Evolutionary conservation across 1,284 basidiomycete genomes (phyloP).

Genomic region (Malassezia japonica): DNA sequence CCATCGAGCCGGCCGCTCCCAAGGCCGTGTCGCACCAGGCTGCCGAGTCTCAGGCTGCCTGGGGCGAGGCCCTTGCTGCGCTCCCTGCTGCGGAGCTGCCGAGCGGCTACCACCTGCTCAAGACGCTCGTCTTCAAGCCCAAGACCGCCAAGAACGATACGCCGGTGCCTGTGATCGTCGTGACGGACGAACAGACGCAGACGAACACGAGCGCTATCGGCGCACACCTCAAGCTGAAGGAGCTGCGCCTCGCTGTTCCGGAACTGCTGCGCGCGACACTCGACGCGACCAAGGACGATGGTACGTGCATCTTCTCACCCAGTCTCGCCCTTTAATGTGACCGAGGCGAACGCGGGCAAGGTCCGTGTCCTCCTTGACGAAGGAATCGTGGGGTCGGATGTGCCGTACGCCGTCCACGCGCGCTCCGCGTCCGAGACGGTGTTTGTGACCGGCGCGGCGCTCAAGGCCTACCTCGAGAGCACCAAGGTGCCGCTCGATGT

Average conservation of each 20-base stretch:
- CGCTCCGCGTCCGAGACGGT: constrained; percentile 37
- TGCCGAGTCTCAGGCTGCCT: constrained; percentile 5
- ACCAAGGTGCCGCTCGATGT: constrained; percentile 37
- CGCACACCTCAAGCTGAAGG: constrained; percentile 77
- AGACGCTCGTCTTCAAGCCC: constrained; percentile 78
- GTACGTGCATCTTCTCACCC: constrained; percentile 52
- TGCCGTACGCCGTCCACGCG: constrained; percentile 36
- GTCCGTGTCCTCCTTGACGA: constrained; percentile 34
- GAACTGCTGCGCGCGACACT: constrained; percentile 81
- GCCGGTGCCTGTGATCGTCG: constrained; percentile 73
- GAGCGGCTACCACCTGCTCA: constrained; percentile 39
- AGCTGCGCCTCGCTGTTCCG: constrained; percentile 74
- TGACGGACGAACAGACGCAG: constrained; percentile 73
- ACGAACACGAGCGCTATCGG: constrained; percentile 60
- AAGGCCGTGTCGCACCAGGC: constrained; percentile 2
- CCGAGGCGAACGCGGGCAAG: constrained; percentile 27
- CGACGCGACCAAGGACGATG: constrained; percentile 70
- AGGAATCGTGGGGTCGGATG: constrained; percentile 27
- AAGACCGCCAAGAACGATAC: constrained; percentile 79
- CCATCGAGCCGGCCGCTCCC: constrained; percentile 5
- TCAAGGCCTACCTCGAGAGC: constrained; percentile 35
- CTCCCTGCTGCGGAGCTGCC: constrained; percentile 2
- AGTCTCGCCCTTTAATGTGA: constrained; percentile 39
- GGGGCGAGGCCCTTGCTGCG: constrained; percentile 7
- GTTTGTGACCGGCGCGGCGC: constrained; percentile 36